Evolutionary conservation across 2,329 filamentous ascomycete genomes (phyloP).

Genomic region (Fusarium incarnatum): DNA sequence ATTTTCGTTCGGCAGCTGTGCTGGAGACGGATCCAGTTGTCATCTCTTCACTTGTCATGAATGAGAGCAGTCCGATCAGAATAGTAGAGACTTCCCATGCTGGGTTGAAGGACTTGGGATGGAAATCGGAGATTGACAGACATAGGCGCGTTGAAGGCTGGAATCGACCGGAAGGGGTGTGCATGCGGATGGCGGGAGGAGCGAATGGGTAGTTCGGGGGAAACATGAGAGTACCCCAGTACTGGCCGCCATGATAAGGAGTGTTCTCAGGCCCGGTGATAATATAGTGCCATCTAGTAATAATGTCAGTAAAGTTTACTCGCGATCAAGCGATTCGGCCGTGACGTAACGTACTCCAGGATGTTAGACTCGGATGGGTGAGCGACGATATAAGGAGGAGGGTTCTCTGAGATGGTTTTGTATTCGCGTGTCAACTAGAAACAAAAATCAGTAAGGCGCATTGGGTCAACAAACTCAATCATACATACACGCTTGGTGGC

Average conservation of each 20-base stretch:
- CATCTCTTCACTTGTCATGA: slow-evolving; percentile 99
- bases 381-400: slow-evolving; percentile 87
- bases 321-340: neutral
- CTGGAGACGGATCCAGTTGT: slow-evolving; percentile 90
- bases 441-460: slow-evolving; percentile 38
- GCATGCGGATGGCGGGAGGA: slow-evolving; percentile 97
- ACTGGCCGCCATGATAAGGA: slow-evolving; percentile 93
- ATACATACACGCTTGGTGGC: slow-evolving; percentile 75
- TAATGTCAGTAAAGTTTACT: slow-evolving; percentile 21
- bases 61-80: slow-evolving; percentile 90
- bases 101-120: slow-evolving; percentile 97
- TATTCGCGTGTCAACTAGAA: slow-evolving; percentile 70
- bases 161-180: slow-evolving; percentile 95
- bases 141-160: slow-evolving; percentile 92
- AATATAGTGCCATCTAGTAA: slow-evolving; percentile 86
- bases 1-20: slow-evolving; percentile 79
- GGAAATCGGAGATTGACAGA: slow-evolving; percentile 96
- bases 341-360: slow-evolving; percentile 72
- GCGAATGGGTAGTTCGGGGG: slow-evolving; percentile 97
- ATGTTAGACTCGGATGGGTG: slow-evolving; percentile 94
- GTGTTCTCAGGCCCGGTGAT: slow-evolving; percentile 94
- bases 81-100: slow-evolving; percentile 99
- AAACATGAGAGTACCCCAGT: slow-evolving; percentile 97
- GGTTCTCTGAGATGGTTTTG: slow-evolving; percentile 75
- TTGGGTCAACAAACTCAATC: neutral